Percentiles rank a stretch among this genome's conserved stretches.
Evolutionary conservation across 371 early-diverging fungal species (phyloP).

Genomic region (Coemansia sp.): DNA sequence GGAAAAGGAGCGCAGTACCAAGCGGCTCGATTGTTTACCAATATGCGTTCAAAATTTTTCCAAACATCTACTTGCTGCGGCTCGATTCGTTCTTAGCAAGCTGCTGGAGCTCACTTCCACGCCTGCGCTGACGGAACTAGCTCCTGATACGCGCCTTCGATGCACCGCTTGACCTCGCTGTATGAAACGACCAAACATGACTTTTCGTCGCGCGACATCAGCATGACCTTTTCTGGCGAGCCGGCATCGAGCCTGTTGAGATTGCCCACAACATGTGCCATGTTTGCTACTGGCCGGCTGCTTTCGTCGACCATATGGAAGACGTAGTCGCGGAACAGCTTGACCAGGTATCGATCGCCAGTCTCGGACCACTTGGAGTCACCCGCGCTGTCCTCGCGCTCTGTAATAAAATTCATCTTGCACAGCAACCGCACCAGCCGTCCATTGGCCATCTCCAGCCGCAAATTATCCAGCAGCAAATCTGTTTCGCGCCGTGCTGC

Average conservation of each 20-base stretch:
- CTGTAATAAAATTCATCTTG: slow-evolving; percentile 92
- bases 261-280: slow-evolving; percentile 90
- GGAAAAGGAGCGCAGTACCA: background rate
- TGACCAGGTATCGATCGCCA: slow-evolving; percentile 92
- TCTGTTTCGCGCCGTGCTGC: slow-evolving; percentile 60
- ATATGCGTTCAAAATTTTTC: background rate
- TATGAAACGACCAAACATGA: slow-evolving; percentile 93
- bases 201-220: slow-evolving; percentile 90
- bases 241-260: slow-evolving; percentile 96
- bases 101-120: slow-evolving; percentile 12
- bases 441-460: slow-evolving; percentile 85
- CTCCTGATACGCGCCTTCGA: slow-evolving; percentile 78
- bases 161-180: slow-evolving; percentile 84
- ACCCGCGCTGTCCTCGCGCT: slow-evolving; percentile 81
- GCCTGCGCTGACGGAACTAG: slow-evolving; percentile 39
- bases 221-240: slow-evolving; percentile 85
- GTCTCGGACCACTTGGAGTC: slow-evolving; percentile 96
- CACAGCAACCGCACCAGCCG: slow-evolving; percentile 77
- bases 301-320: slow-evolving; percentile 93
- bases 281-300: slow-evolving; percentile 82
- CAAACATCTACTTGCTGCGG: slow-evolving; percentile 1
- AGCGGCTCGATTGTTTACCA: slow-evolving; percentile 1
- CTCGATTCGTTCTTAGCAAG: background rate
- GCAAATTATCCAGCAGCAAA: slow-evolving; percentile 72
- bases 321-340: slow-evolving; percentile 93